Base-by-base conservation (phyloP, 108 stramenopile genomes). In the Cylindrotheca closterium region DNA sequence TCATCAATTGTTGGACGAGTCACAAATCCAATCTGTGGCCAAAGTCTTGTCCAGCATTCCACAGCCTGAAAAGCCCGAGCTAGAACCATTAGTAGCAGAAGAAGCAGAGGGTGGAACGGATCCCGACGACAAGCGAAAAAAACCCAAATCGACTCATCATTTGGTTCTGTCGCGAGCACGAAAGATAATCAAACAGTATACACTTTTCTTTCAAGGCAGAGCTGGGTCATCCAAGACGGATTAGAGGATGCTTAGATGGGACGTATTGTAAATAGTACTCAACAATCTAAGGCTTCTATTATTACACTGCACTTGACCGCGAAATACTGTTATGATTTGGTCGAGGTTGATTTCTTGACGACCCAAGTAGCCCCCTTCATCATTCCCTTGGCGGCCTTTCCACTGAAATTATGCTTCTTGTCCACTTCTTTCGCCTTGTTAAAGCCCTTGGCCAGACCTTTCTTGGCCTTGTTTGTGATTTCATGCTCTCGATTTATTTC, bases 151-250 rank as follows among this genome's bases (percentile, higher is more conserved):
- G 25, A 48, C 15, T 23, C 63, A 65, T 23, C 56, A 55, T 27
- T 25, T 65, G 15, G 58, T 60, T 8, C 34, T 48, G 19, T 47
- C 71, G 19, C 50, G 23, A 18, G 58, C 71, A 15, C 51, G 63
- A 42, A 73, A 60, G 42, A 17, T 65, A 26, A 32, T 73, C 33
- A 73, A 73, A 34, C 55, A 73, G 51, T 73, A 73, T 48, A 65
- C 45, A 2, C 58, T 73, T 0, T 73, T 60, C 30, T 73, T 73
- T 30, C 71, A 58, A 47, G 71, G 71, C 15, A 60, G 30, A n/a
- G 26, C 46, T 26, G 51, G 71, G 19, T 46, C 56, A 5, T 73
- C 71, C 4, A 73, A 73, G 23, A 73, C 71, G n/a, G 71, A 73
- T 47, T 73, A 65, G 51, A 50, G 48, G 33, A 15, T 55, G n/a